Conservation (phyloP, 1,284 basidiomycete species). For the Ustilago sp. region DNA sequence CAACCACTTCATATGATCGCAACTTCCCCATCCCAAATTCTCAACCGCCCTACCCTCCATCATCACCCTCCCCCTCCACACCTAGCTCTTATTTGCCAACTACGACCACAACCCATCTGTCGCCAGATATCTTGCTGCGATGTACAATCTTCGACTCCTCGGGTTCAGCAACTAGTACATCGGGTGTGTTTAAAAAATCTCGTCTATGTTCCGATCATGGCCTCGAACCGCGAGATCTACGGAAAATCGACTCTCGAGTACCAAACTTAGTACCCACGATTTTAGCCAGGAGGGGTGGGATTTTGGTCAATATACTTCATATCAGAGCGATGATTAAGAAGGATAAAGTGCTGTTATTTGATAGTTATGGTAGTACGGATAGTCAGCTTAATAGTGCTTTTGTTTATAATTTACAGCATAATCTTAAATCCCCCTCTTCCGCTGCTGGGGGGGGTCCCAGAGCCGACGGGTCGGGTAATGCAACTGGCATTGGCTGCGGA, state of each 20-base stretch:
- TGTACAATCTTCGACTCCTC: constrained; percentile 63
- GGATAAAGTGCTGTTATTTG: constrained; percentile 90
- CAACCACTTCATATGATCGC: too few species aligned
- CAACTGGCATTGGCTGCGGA: too few species aligned
- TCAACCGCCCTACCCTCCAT: neutral
- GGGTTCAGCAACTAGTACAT: constrained; percentile 80
- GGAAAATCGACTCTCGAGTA: constrained; percentile 93
- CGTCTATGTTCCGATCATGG: constrained; percentile 88
- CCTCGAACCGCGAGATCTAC: constrained; percentile 90
- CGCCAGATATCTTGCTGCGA: constrained; percentile 58
- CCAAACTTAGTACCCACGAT: constrained; percentile 94
- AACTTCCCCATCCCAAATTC: too few species aligned
- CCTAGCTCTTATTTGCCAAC: neutral
- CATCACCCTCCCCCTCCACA: neutral
- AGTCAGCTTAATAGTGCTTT: constrained; percentile 58
- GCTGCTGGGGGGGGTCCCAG: too few species aligned
- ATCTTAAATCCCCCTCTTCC: constrained; percentile 25
- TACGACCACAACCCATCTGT: constrained; percentile 44
- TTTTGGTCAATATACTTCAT: constrained; percentile 87
- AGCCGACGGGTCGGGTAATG: too few species aligned
- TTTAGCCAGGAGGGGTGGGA: constrained; percentile 85
- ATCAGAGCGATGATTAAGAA: constrained; percentile 94
- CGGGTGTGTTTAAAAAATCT: constrained; percentile 88
- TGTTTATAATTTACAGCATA: constrained; percentile 65
- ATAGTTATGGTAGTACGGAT: constrained; percentile 70